Conservation (phyloP, 306 rosid species). For the Delonix regia region DNA sequence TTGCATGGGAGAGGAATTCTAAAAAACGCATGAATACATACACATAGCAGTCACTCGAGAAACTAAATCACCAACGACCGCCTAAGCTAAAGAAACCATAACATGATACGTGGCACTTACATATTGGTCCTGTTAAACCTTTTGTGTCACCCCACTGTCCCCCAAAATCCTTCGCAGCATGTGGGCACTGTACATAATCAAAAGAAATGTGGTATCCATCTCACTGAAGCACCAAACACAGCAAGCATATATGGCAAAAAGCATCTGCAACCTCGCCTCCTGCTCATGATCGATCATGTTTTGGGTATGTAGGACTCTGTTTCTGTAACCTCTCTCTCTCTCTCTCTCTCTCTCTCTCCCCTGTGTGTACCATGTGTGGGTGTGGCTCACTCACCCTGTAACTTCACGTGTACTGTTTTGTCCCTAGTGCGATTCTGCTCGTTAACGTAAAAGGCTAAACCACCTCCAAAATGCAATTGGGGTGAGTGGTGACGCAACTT, state of each 20-base stretch:
- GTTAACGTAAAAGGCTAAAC: not conserved
- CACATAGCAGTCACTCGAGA: not conserved
- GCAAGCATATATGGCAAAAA: not conserved
- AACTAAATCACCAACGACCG: not conserved
- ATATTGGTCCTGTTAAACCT: not conserved
- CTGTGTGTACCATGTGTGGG: not conserved
- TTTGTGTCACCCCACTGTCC: not conserved
- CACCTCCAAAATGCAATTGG: not conserved
- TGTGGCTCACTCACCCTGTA: conserved; percentile 8
- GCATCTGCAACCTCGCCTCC: not conserved
- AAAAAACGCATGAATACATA: not conserved
- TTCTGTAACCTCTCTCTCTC: not conserved
- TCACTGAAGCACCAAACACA: conserved; percentile 57
- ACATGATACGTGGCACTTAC: not conserved
- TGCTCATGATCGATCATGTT: not conserved
- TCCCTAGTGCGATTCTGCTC: not conserved
- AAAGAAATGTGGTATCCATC: conserved; percentile 65
- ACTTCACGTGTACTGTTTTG: not conserved
- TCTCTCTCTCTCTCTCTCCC: too few species aligned
- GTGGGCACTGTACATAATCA: not conserved
- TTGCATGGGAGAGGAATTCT: conserved; percentile 30
- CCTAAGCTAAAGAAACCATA: not conserved
- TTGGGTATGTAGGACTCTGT: not conserved
- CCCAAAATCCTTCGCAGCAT: conserved; percentile 10
- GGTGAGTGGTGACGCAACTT: conserved; percentile 16